Evolutionary conservation across 2,329 filamentous ascomycete species (phyloP).

Genomic region (Cytospora leucostoma): DNA sequence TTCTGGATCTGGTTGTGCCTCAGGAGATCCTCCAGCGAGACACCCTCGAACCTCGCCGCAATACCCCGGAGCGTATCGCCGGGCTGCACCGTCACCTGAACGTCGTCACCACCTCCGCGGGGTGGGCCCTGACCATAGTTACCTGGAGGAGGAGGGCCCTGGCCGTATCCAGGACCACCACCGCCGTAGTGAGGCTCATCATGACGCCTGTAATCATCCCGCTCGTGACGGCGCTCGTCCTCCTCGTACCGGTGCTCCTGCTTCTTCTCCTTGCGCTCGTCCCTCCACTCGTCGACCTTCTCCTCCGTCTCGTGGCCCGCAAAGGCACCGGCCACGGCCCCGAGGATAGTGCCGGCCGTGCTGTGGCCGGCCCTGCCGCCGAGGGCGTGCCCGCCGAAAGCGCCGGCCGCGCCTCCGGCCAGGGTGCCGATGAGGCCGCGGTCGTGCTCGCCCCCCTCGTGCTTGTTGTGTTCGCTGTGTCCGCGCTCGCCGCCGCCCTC

Average conservation of each 20-base stretch:
- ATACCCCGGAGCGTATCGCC: slow-evolving; percentile 46
- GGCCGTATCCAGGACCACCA: slow-evolving; percentile 20
- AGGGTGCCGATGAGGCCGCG: slow-evolving; percentile 45
- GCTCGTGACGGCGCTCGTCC: slow-evolving; percentile 26
- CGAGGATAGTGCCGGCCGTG: slow-evolving; percentile 42
- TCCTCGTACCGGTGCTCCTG: slow-evolving; percentile 34
- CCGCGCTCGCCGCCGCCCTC: slow-evolving; percentile 15
- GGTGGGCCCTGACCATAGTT: slow-evolving; percentile 23
- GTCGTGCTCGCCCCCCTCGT: slow-evolving; percentile 39
- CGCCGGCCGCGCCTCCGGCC: slow-evolving; percentile 44
- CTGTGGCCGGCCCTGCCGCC: slow-evolving; percentile 38
- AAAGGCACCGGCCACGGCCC: slow-evolving; percentile 44
- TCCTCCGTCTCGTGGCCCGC: slow-evolving; percentile 47
- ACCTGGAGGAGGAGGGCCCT: slow-evolving; percentile 3
- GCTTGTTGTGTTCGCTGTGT: not conserved
- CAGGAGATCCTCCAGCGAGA: slow-evolving; percentile 43
- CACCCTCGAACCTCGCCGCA: slow-evolving; percentile 36
- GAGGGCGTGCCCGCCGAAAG: slow-evolving; percentile 44
- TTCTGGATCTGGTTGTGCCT: slow-evolving; percentile 43
- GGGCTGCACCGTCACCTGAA: slow-evolving; percentile 41
- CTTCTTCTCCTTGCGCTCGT: slow-evolving; percentile 44
- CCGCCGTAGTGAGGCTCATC: slow-evolving; percentile 25
- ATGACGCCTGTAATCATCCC: slow-evolving; percentile 16
- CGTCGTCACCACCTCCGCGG: slow-evolving; percentile 31
- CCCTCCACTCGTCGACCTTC: slow-evolving; percentile 42